Base-by-base conservation (phyloP, 306 rosid species). In the Glycyrrhiza uralensis region DNA sequence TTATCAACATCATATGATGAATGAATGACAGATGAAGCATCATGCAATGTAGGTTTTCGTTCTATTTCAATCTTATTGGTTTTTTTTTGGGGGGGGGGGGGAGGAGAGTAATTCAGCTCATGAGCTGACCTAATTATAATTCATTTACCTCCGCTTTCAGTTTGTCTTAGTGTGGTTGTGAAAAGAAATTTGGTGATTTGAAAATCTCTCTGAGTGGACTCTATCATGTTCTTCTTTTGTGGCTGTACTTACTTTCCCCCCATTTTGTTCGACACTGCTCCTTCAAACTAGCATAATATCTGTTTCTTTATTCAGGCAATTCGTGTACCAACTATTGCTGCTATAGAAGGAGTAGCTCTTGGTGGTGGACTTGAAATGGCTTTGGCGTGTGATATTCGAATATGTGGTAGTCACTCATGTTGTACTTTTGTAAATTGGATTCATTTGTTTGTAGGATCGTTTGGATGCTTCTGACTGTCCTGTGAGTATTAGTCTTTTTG, bases 351-450 rank as follows among this genome's bases (percentile, higher is more conserved):
- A 71, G 96, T 83, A 18, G 96, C 98, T 22, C 75, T 91, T 71
- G 98, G 98, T 44, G 97, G 98, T 80, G 98, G 98, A 79, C 92
- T 94, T 80, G 97, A 91, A 86, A 82, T 94, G 89, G 97, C 96
- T 80, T 69, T 94, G 58, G 89, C 98, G 15, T 94, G 98, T 70
- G 98, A 94, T 86, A 77, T 94, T 71, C 88, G 98, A 73, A 89
- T 94, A 77, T 94, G 97, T 85, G 98, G 98, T 94, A 77, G 59
- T 74, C 75, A 67, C 51, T 54, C 35, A 23, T 32, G 49, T 20
- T 55, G 18, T 33, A 45, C 57, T 64, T 66, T 46, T 41, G 28
- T 29, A 19, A 9, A 47, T 69, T 77, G 69, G 36, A 3, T 47
- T 14, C 66, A 41, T 17, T 23, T 68, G 39, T 63, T 54, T 69